Evolutionary conservation across 768 basidiomycete species (phyloP).

Genomic region (Naematelia aurantialba): DNA sequence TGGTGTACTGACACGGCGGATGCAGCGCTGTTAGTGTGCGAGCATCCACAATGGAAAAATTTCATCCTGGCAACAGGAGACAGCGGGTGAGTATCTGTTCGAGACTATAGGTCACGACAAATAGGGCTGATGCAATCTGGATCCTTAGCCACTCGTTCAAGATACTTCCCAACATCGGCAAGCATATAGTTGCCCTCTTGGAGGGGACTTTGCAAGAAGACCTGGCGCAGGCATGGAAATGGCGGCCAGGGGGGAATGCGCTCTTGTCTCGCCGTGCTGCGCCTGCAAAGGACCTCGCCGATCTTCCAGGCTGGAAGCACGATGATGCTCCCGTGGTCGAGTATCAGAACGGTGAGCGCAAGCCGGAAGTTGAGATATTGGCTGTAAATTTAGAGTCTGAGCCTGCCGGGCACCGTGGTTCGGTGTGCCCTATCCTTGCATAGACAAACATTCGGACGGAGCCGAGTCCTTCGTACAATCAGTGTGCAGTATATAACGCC

Average conservation of each 20-base stretch:
- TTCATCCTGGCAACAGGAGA: constrained; percentile 46
- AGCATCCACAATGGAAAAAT: constrained; percentile 38
- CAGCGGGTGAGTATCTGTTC: constrained; percentile 13
- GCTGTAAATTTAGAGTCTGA: too few species aligned
- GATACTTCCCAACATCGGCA: constrained; percentile 39
- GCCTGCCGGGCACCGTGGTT: too few species aligned
- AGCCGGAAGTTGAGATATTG: too few species aligned
- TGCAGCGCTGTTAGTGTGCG: constrained; percentile 37
- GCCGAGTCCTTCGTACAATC: too few species aligned
- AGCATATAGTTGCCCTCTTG: constrained; percentile 38
- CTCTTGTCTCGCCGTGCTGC: constrained; percentile 20
- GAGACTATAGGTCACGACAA: neutral
- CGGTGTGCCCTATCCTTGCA: too few species aligned
- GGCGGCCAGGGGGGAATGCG: constrained; percentile 26
- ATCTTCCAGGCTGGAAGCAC: constrained; percentile 35
- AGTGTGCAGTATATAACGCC: too few species aligned
- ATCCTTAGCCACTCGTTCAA: constrained; percentile 48
- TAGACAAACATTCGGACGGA: too few species aligned
- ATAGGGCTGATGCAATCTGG: constrained; percentile 9
- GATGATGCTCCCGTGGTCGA: too few species aligned
- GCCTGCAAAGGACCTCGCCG: constrained; percentile 29
- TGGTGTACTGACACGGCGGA: constrained; percentile 48
- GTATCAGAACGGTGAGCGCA: too few species aligned
- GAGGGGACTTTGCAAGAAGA: constrained; percentile 25
- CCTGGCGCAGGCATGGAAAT: constrained; percentile 17